These are phyloP conservation scores for Incumbomyces delicatus DNA, from an alignment of 2,329 filamentous ascomycete genomes.

Conservation along the genomic window DNA sequence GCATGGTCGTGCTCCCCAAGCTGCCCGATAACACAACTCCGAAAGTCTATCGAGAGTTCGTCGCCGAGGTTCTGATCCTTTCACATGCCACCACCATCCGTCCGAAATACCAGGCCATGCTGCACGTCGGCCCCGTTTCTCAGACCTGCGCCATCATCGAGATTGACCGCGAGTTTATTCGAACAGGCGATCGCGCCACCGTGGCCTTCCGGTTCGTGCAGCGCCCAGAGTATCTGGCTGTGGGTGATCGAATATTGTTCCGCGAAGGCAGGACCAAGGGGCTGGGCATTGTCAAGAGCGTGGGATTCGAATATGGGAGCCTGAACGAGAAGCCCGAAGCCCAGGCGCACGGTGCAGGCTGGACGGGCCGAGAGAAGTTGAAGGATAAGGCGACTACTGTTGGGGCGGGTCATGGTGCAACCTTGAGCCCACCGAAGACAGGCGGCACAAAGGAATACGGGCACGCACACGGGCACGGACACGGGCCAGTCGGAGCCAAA, in stretches of 20 bases:
- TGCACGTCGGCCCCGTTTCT: slow-evolving; percentile 87
- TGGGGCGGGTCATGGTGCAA: background rate
- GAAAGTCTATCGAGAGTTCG: slow-evolving; percentile 65
- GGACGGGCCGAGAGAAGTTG: slow-evolving; percentile 5
- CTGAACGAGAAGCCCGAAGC: slow-evolving; percentile 29
- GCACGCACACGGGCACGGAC: no score
- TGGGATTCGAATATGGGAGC: slow-evolving; percentile 68
- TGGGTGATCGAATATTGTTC: slow-evolving; percentile 84
- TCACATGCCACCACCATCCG: slow-evolving; percentile 96
- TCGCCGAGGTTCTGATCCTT: slow-evolving; percentile 83
- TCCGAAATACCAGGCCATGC: slow-evolving; percentile 93
- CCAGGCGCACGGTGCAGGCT: slow-evolving; percentile 5
- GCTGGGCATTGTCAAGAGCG: slow-evolving; percentile 80
- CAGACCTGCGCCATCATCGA: slow-evolving; percentile 97
- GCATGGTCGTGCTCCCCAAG: slow-evolving; percentile 91
- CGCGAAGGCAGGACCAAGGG: slow-evolving; percentile 92
- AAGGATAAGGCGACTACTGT: slow-evolving; percentile 3
- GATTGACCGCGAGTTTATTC: slow-evolving; percentile 89
- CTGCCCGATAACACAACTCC: slow-evolving; percentile 55
- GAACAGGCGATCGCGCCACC: slow-evolving; percentile 84
- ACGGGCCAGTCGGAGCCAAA: no score
- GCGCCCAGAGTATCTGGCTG: slow-evolving; percentile 79
- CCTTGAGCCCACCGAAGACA: no score
- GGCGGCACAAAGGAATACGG: no score
- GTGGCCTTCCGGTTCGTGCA: slow-evolving; percentile 95